Percentiles rank a stretch among this genome's conserved stretches.
These are phyloP conservation scores for Tuber magnatum DNA, from an alignment of 495 filamentous ascomycete species.

Conservation along the genomic window DNA sequence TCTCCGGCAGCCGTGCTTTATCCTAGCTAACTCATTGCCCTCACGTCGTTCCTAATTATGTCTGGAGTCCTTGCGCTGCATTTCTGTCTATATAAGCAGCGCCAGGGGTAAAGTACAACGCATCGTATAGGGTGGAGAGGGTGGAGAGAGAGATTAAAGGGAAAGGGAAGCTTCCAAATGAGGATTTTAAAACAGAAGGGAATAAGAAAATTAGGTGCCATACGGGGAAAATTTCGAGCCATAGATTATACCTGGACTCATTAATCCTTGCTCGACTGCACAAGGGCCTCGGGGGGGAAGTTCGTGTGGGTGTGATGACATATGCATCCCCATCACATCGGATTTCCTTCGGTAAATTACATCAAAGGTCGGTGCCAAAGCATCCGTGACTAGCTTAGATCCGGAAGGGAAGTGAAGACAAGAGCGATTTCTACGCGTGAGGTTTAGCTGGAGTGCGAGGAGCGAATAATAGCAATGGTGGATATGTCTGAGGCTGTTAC, in stretches of 20 bases:
- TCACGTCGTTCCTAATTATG: background rate
- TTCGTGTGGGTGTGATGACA: background rate
- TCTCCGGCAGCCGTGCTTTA: background rate
- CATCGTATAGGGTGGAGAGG: background rate
- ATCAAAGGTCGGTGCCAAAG: background rate
- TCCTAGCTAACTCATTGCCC: background rate
- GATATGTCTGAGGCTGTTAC: background rate
- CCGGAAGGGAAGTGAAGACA: background rate
- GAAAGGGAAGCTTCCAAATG: background rate
- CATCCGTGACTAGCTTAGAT: background rate
- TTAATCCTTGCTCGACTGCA: background rate
- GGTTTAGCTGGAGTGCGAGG: background rate
- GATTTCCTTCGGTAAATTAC: background rate
- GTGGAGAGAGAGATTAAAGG: background rate
- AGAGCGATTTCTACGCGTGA: background rate
- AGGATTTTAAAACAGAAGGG: background rate
- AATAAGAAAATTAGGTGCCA: background rate
- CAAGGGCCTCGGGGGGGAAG: background rate
- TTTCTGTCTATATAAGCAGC: background rate
- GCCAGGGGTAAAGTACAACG: background rate
- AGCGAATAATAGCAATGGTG: background rate
- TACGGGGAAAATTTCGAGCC: background rate
- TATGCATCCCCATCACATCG: background rate
- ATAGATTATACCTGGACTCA: background rate
- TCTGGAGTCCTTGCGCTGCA: background rate